These are phyloP conservation scores for Seiridium unicorne DNA, from an alignment of 2,329 filamentous ascomycete species.

Conservation along the genomic window DNA sequence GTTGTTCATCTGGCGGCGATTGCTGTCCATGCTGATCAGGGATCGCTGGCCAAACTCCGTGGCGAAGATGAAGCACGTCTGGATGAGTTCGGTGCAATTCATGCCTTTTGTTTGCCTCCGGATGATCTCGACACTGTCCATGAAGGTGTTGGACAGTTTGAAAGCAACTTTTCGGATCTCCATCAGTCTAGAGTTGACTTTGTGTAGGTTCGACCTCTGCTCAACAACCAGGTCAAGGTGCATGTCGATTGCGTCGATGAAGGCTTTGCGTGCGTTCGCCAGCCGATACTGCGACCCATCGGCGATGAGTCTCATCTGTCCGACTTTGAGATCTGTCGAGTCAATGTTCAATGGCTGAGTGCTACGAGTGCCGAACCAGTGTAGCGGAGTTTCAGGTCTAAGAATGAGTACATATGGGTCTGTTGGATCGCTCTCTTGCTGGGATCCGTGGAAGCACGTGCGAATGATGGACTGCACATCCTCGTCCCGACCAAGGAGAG, in stretches of 20 bases:
- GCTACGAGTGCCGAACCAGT: slow-evolving; percentile 80
- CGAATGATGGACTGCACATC: slow-evolving; percentile 86
- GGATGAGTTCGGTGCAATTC: slow-evolving; percentile 92
- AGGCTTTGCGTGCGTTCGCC: slow-evolving; percentile 72
- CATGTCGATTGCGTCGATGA: slow-evolving; percentile 76
- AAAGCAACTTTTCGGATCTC: slow-evolving; percentile 96
- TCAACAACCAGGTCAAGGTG: slow-evolving; percentile 89
- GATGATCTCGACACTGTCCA: slow-evolving; percentile 96
- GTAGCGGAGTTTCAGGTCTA: slow-evolving; percentile 73
- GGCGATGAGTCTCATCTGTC: slow-evolving; percentile 83
- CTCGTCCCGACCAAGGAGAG: slow-evolving; percentile 69
- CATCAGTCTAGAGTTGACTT: slow-evolving; percentile 86
- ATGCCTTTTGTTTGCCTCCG: slow-evolving; percentile 79
- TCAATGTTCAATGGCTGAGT: slow-evolving; percentile 72
- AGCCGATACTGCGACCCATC: slow-evolving; percentile 80
- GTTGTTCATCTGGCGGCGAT: slow-evolving; percentile 94
- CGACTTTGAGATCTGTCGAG: slow-evolving; percentile 79
- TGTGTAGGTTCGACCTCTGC: slow-evolving; percentile 86
- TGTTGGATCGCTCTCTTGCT: slow-evolving; percentile 64
- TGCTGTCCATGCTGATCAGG: slow-evolving; percentile 92
- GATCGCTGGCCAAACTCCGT: slow-evolving; percentile 97
- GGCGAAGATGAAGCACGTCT: slow-evolving; percentile 98
- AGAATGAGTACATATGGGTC: slow-evolving; percentile 86
- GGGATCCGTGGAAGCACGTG: slow-evolving; percentile 56
- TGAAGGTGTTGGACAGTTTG: slow-evolving; percentile 95